A percentile compares a stretch with the other conserved stretches of the same genome.
These are phyloP conservation scores for Vanrija sp. DNA, from an alignment of 1,284 basidiomycete species.

Conservation along the genomic window DNA sequence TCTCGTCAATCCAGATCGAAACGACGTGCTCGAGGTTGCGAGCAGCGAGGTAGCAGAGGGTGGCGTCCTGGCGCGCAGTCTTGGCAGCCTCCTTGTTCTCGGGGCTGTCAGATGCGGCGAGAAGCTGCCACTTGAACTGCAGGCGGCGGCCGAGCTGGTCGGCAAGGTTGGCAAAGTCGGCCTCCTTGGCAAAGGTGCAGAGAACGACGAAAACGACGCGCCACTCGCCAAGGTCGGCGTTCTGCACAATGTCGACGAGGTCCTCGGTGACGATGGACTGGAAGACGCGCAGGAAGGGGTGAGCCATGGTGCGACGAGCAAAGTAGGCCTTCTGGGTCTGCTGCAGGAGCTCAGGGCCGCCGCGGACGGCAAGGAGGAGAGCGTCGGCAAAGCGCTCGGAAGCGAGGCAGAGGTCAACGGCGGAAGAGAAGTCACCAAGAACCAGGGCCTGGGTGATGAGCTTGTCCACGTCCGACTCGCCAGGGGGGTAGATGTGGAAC, in stretches of 20 bases:
- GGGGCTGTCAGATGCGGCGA: conserved; percentile 54
- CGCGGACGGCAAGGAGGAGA: conserved; percentile 85
- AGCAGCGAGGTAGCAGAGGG: conserved; percentile 86
- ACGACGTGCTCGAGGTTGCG: conserved; percentile 83
- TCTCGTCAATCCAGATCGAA: conserved; percentile 88
- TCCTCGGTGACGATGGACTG: conserved; percentile 93
- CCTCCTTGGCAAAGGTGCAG: conserved; percentile 84
- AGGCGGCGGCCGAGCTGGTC: conserved; percentile 90
- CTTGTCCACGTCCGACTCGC: conserved; percentile 82
- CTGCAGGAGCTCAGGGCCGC: conserved; percentile 81
- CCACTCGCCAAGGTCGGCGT: conserved; percentile 93
- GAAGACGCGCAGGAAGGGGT: conserved; percentile 90
- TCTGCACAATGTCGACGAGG: conserved; percentile 87
- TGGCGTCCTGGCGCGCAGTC: conserved; percentile 79
- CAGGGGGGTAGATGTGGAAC: conserved; percentile 86
- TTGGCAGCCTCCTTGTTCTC: conserved; percentile 51
- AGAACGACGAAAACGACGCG: conserved; percentile 94
- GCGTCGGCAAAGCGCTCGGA: conserved; percentile 91
- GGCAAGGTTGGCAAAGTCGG: conserved; percentile 79
- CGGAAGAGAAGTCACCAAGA: conserved; percentile 87
- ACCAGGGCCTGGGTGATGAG: conserved; percentile 90
- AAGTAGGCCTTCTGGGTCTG: conserved; percentile 94
- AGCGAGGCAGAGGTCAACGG: conserved; percentile 86
- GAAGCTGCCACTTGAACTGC: conserved; percentile 71
- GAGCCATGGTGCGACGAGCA: conserved; percentile 66